Evolutionary conservation across 345 rosid genomes (phyloP).

Genomic region (Angophora floribunda): DNA sequence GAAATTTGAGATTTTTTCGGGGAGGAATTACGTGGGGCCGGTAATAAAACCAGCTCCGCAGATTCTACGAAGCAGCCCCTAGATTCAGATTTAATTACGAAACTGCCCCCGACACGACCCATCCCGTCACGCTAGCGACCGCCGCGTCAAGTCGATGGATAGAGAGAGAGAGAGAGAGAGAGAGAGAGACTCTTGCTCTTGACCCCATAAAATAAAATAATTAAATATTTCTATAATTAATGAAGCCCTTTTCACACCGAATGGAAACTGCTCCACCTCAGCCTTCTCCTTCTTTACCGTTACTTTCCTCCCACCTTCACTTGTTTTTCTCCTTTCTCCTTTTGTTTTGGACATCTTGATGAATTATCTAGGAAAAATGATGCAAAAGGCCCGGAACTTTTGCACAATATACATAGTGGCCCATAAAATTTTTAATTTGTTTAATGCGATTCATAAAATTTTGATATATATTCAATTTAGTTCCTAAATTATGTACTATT

Average conservation of each 20-base stretch:
- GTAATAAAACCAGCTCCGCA: background rate
- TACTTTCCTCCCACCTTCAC: background rate
- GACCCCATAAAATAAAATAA: background rate
- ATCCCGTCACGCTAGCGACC: background rate
- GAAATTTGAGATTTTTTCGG: background rate
- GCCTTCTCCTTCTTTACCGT: background rate
- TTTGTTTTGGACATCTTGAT: background rate
- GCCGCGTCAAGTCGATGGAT: background rate
- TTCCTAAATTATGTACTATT: background rate
- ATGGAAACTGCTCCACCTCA: background rate
- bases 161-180: no score
- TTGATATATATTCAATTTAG: background rate
- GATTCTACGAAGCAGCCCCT: background rate
- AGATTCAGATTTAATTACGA: background rate
- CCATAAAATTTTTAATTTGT: no score
- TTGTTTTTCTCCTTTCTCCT: background rate
- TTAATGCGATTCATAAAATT: no score
- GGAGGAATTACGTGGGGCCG: background rate
- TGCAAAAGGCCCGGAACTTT: background rate
- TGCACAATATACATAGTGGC: no score
- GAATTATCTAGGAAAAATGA: fast-evolving
- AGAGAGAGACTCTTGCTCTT: background rate
- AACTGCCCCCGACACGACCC: background rate
- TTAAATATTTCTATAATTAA: no score
- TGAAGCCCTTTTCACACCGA: background rate